Evolutionary conservation across 441 rosid species (phyloP), one percentile per base, ranked within the genome.

Genomic region (Adansonia rubrostipa): DNA sequence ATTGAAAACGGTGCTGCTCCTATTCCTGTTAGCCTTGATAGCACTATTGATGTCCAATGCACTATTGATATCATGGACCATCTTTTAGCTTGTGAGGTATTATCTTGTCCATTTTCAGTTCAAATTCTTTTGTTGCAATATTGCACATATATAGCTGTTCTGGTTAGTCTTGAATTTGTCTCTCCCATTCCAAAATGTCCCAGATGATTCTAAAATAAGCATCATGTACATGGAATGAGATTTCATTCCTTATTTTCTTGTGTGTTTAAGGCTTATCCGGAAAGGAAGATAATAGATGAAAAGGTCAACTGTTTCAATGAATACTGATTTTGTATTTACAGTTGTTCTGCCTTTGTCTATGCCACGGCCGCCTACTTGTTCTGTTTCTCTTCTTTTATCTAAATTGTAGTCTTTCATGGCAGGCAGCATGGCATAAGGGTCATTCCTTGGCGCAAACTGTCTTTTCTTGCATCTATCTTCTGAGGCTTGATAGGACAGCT

Each of bases 361-460:
- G 5, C 68, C 54, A 50, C 33, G 19, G 14, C 19, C 54, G 1
- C 3, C 50, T 13, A 57, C 20, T 24, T 60, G 54, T 53, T 78
- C 11, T n/a, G 44, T 51, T 77, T 71, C 36, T 71, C 36, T 47
- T 60, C 9, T 69, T 75, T 40, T 33, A 61, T 71, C 77, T 80
- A 77, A 83, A 54, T 24, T 72, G 5, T 81, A 56, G 76, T 76
- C 79, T 85, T 82, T 80, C 61, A 79, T 89, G 87, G 87, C 92
- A 96, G 99, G 99, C 96, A 78, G 91, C 99, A 69, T 96, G 99
- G 99, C 99, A 96, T 86, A 91, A 85, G 90, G 99, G 99, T 81
- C 98, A 96, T 83, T 94, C 98, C 57, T 80, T 96, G 91, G 98
- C 99, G 24, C 99, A 96, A 86, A 96, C 98, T 68, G 98, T 96